Evolutionary conservation across 495 filamentous ascomycete species (phyloP), one percentile per base, ranked within the genome.

Genomic region (Bathelium albidoporum): DNA sequence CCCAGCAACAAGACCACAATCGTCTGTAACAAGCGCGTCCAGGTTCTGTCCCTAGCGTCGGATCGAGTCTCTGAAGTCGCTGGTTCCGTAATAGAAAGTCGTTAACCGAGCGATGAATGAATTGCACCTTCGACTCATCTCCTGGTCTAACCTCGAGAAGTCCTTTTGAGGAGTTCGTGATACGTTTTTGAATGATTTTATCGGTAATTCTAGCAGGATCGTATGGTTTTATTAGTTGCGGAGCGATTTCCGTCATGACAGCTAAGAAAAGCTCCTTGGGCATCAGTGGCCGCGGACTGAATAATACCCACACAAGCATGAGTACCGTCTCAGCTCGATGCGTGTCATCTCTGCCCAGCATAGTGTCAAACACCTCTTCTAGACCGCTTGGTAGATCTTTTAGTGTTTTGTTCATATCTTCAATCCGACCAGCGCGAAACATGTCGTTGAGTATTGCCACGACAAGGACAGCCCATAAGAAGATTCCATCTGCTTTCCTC

Each of bases 401-500:
- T 41, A 41, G 18, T 41, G 1, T 41, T 41, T 41, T 41, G 0
- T 41, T 0, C 10, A 41, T 41, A 9, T 41, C 36, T 18, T 41
- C 1, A 41, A 28, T 16, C 32, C 32, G 31, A 24, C 70, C 68
- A 20, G 59, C 52, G 20, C 61, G 41, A 52, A 64, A 58, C 34
- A 58, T 61, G 44, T 67, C 63, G n/a, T 63, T 65, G 10, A 72
- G 41, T 9, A 65, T 64, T 1, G 62, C n/a, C 2, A 70, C 64
- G 10, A 68, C 66, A 12, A 71, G 62, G n/a, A 69, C 60, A 34
- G 71, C 70, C 70, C 69, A 71, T 4, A 72, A 59, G 41, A 72
- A 72, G 18, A 71, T 49, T 18, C 70, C 66, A 60, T 58, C 20
- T 7, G 69, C 67, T 59, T 66, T 69, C 52, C 39, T 22, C 11